phyloP scores from a whole-genome alignment of 208 protist genomes.

The Acanthamoeba comandoni region DNA sequence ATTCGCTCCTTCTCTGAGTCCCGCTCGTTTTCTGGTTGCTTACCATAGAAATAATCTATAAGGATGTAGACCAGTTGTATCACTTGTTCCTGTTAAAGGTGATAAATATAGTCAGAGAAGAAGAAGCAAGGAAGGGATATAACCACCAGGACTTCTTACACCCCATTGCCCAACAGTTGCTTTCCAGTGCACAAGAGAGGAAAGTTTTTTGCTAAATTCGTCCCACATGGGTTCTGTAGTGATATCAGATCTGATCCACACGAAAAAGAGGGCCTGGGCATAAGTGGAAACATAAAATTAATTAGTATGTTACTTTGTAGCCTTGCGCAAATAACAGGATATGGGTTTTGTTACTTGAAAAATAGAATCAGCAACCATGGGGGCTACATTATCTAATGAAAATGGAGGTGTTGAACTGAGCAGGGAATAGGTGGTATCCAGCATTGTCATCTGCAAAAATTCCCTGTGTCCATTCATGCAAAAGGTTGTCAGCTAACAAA shows the following conservation, averaged over 20 bases:
- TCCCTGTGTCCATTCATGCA: neutral
- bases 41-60: constrained; percentile 32
- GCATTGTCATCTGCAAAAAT: constrained; percentile 60
- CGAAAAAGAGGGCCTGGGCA: constrained; percentile 25
- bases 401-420: constrained; percentile 50
- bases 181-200: constrained; percentile 46
- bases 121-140: no score
- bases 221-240: constrained; percentile 49
- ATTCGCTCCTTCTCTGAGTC: no score
- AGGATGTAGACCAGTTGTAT: constrained; percentile 53
- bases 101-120: no score
- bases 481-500: neutral
- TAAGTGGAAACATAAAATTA: no score
- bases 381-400: constrained; percentile 30
- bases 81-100: neutral
- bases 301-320: no score
- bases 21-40: neutral
- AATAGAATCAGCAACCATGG: constrained; percentile 49
- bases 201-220: constrained; percentile 15
- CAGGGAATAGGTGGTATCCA: constrained; percentile 44
- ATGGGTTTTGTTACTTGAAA: neutral
- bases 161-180: constrained; percentile 56
- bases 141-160: neutral
- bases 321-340: no score
- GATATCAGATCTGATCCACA: constrained; percentile 62